Percentiles rank a stretch among this genome's conserved stretches.
phyloP scores from a whole-genome alignment of 1,139 yeast species.

The Kluyveromyces sp. region DNA sequence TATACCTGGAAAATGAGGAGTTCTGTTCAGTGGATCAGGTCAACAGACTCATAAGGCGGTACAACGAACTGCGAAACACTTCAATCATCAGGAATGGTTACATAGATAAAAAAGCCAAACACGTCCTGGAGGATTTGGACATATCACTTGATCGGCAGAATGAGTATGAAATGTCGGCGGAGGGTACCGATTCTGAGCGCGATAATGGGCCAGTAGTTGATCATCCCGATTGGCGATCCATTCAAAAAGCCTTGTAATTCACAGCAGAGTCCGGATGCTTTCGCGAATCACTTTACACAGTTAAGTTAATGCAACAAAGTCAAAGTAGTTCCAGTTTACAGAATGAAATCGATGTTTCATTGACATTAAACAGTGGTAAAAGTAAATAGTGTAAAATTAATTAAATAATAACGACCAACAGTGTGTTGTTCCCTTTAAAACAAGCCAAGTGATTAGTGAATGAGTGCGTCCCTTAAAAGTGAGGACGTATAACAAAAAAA shows the following conservation, averaged over 20 bases:
- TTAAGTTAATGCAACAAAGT: too few species aligned
- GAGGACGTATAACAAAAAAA: too few species aligned
- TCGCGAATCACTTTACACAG: too few species aligned
- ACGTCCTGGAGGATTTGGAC: constrained; percentile 4
- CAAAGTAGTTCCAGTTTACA: too few species aligned
- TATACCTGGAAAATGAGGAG: constrained; percentile 26
- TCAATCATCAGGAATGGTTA: constrained; percentile 16
- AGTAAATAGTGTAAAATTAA: neutral
- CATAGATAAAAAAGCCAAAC: constrained; percentile 15
- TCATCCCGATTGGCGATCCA: constrained; percentile 7
- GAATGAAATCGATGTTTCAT: neutral
- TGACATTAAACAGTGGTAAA: neutral
- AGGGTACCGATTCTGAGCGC: neutral
- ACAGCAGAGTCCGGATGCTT: too few species aligned
- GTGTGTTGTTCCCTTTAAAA: neutral
- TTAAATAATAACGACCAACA: neutral
- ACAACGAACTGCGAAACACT: constrained; percentile 8
- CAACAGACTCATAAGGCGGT: constrained; percentile 10
- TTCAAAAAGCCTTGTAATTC: constrained; percentile 5
- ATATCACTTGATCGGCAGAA: neutral
- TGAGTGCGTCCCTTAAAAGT: too few species aligned
- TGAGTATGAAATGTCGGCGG: neutral
- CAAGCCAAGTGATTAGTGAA: neutral
- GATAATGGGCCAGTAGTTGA: constrained; percentile 2
- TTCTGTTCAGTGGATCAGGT: constrained; percentile 21